These are phyloP conservation scores for Termitomyces sp. DNA, from an alignment of 768 basidiomycete genomes.

Conservation along the genomic window DNA sequence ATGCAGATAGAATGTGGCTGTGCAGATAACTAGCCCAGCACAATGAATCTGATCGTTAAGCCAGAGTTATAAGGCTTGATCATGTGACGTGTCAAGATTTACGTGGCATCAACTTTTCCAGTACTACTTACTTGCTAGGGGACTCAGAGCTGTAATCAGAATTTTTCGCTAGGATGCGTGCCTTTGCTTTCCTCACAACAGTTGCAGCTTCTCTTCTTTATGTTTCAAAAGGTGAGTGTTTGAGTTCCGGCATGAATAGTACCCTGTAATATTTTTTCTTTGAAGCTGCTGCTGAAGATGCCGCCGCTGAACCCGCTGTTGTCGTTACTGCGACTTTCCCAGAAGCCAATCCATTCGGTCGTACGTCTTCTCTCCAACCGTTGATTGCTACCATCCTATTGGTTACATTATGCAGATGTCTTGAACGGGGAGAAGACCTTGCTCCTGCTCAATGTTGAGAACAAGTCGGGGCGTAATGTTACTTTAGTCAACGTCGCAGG, in stretches of 20 bases:
- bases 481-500: conserved; percentile 65
- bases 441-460: conserved; percentile 64
- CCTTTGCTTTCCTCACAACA: conserved; percentile 11
- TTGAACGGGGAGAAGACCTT: conserved; percentile 82
- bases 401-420: conserved; percentile 48
- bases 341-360: conserved; percentile 72
- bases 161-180: conserved; percentile 16
- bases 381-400: conserved; percentile 4
- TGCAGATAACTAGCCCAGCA: no score
- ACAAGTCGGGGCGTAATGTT: conserved; percentile 69
- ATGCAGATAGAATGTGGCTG: no score
- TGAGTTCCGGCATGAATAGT: conserved; percentile 2
- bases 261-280: not conserved
- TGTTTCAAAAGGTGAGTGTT: conserved; percentile 17
- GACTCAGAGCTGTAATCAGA: not conserved
- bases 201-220: conserved; percentile 13
- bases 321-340: conserved; percentile 55
- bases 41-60: no score
- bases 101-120: no score
- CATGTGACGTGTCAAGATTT: no score
- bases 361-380: conserved; percentile 39
- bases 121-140: no score
- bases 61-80: no score
- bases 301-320: conserved; percentile 50
- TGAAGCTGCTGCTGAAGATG: conserved; percentile 25